Conservation (phyloP, 176 grass and related monocot genomes). For the Phyllostachys edulis region DNA sequence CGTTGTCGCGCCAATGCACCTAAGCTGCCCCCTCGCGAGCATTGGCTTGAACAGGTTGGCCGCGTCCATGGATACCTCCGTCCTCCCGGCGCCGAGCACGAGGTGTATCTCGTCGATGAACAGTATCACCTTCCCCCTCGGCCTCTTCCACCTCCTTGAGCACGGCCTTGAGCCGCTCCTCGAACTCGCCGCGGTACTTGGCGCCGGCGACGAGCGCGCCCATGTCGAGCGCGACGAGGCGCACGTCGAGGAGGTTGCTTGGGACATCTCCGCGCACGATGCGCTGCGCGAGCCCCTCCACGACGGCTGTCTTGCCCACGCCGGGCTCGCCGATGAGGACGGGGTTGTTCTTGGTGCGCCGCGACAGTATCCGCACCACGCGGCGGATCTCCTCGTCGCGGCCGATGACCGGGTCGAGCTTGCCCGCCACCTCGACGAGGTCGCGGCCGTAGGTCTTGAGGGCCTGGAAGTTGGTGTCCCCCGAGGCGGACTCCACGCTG, state of each 20-base stretch:
- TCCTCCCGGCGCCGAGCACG: slow-evolving; percentile 77
- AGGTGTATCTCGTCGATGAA: slow-evolving; percentile 92
- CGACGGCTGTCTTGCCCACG: slow-evolving; percentile 79
- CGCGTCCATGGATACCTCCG: slow-evolving; percentile 80
- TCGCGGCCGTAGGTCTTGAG: slow-evolving; percentile 69
- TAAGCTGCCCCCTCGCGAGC: slow-evolving; percentile 71
- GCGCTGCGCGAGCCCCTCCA: slow-evolving; percentile 79
- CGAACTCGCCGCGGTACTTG: slow-evolving; percentile 86
- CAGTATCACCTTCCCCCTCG: slow-evolving; percentile 65
- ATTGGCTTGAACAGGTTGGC: slow-evolving; percentile 86
- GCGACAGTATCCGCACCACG: slow-evolving; percentile 65
- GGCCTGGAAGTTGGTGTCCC: slow-evolving; percentile 72
- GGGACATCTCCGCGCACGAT: slow-evolving; percentile 71
- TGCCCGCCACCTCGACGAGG: slow-evolving; percentile 67
- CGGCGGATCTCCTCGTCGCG: slow-evolving; percentile 75
- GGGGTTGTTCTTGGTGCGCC: slow-evolving; percentile 85
- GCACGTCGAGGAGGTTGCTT: slow-evolving; percentile 75
- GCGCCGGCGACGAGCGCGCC: slow-evolving; percentile 76
- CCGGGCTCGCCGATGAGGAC: slow-evolving; percentile 78
- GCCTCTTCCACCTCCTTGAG: slow-evolving; percentile 80
- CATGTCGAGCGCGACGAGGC: slow-evolving; percentile 79
- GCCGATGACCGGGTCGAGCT: slow-evolving; percentile 71
- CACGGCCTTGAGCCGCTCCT: slow-evolving; percentile 74
- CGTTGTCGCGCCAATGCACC: slow-evolving; percentile 81
- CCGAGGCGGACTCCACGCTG: slow-evolving; percentile 60